Base-by-base conservation (phyloP, 2,329 filamentous ascomycete species). In the Geoglossum cookeanum region DNA sequence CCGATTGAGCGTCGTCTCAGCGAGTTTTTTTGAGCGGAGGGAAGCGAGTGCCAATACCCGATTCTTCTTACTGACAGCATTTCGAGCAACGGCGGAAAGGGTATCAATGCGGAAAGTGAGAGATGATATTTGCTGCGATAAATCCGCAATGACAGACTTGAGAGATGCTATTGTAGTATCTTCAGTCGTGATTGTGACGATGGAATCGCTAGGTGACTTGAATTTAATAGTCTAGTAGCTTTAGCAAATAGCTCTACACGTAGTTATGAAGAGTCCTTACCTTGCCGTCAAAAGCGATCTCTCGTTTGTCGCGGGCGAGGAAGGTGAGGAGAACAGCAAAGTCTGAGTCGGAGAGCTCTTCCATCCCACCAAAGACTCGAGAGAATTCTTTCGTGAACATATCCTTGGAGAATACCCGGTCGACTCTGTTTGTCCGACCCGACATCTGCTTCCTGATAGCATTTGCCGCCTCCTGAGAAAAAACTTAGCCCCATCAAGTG, bases 101-200 rank as follows among this genome's bases (percentile, higher is more conserved):
- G 70, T 67, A 0, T 68, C 65, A 55, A 83, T 74, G 55, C 75
- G 77, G 1, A 70, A 64, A 35, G 77, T 75, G 3, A 96, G 75
- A 32, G 78, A 75, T 1, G 83, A 77, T 55, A 92, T 75, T 60
- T 88, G 84, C 8, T 71, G 72, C 55, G 76, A 78, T 44, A 97
- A 76, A 0, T 81, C 75, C 6, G 76, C 70, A 15, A 88, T 83
- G 60, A 95, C 81, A 22, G 82, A 78, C 60, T 84, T 82, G 15
- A 98, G 75, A 55, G 85, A 84, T 1, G 89, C 89, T 60, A 96
- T 87, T 0, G 87, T 85, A 3, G 75, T 73, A 70, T 98, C 92
- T 64, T 94, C 84, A 58, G 82, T 74, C 0, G 85, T 86, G 61
- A 97, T 83, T 1, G 74, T 69, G 11, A 66, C 62, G 1, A 69